These are phyloP conservation scores for Aspergillus sp. DNA, from an alignment of 2,329 filamentous ascomycete species.

Conservation along the genomic window DNA sequence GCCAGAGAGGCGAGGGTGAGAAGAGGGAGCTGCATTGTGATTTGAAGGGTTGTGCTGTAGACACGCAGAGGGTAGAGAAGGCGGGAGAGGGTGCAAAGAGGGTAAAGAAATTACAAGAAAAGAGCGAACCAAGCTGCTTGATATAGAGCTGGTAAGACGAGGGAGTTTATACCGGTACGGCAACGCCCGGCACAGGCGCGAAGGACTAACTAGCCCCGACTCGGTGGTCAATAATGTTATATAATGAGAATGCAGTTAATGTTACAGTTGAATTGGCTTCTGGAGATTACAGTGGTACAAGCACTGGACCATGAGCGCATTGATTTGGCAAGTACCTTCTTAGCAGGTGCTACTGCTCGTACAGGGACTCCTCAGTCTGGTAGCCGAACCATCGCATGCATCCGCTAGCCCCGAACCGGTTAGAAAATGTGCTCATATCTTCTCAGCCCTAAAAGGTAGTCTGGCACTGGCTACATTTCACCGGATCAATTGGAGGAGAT, in stretches of 20 bases:
- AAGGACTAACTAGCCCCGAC: background rate
- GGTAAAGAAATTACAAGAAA: background rate
- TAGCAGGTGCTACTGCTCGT: too few species aligned
- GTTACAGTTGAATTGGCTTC: background rate
- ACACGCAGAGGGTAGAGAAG: background rate
- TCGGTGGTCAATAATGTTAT: background rate
- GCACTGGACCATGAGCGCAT: background rate
- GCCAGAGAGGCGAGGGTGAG: slow-evolving; percentile 41
- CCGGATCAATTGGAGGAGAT: background rate
- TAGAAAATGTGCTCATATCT: slow-evolving; percentile 33
- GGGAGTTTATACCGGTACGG: background rate
- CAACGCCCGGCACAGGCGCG: background rate
- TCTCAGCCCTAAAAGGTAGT: slow-evolving; percentile 17
- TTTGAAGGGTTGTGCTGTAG: background rate
- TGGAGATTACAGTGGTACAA: background rate
- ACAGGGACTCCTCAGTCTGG: background rate
- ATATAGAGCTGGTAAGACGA: background rate
- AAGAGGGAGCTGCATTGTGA: slow-evolving; percentile 35
- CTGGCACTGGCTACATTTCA: background rate
- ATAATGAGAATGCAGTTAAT: background rate
- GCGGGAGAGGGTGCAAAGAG: background rate
- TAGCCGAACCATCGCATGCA: background rate
- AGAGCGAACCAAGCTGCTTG: background rate
- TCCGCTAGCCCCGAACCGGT: slow-evolving; percentile 12
- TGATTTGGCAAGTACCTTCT: too few species aligned